Conservation (phyloP, 1,139 yeast genomes). For the Lodderomyces pseudojiufengensis region DNA sequence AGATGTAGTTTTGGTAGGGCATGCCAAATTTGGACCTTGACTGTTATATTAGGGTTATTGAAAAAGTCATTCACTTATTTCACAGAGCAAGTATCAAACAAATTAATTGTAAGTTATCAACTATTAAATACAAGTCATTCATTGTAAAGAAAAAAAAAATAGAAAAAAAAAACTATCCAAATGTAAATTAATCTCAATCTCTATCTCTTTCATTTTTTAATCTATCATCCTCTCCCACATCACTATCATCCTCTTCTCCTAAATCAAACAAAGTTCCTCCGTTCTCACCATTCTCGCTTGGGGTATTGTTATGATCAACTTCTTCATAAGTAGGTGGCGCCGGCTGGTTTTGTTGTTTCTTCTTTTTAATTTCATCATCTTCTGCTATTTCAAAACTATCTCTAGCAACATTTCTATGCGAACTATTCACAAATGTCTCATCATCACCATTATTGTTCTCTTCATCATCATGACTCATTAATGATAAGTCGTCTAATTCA, state of each 20-base stretch:
- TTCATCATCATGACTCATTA: slow-evolving; percentile 42
- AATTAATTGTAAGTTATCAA: too few species aligned
- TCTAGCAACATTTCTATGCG: slow-evolving; percentile 15
- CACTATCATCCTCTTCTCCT: slow-evolving; percentile 33
- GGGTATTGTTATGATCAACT: slow-evolving; percentile 9
- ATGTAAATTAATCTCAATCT: neutral
- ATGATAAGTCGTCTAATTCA: slow-evolving; percentile 70
- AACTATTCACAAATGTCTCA: neutral
- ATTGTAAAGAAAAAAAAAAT: too few species aligned
- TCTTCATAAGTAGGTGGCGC: slow-evolving; percentile 11
- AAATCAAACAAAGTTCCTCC: slow-evolving; percentile 36
- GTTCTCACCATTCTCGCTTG: slow-evolving; percentile 15
- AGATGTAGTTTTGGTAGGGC: too few species aligned
- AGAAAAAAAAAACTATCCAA: too few species aligned
- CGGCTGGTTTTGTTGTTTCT: slow-evolving; percentile 8
- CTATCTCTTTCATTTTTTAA: slow-evolving; percentile 15
- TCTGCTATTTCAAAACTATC: slow-evolving; percentile 26
- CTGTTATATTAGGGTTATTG: too few species aligned
- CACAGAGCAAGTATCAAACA: too few species aligned
- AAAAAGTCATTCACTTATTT: too few species aligned
- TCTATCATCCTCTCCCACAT: slow-evolving; percentile 29
- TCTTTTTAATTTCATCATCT: slow-evolving; percentile 10
- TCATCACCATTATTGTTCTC: slow-evolving; percentile 2
- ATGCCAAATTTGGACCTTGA: too few species aligned
- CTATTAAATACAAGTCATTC: too few species aligned